These are phyloP conservation scores for Trichophyton benhamiae DNA, from an alignment of 2,329 filamentous ascomycete species.

Conservation along the genomic window DNA sequence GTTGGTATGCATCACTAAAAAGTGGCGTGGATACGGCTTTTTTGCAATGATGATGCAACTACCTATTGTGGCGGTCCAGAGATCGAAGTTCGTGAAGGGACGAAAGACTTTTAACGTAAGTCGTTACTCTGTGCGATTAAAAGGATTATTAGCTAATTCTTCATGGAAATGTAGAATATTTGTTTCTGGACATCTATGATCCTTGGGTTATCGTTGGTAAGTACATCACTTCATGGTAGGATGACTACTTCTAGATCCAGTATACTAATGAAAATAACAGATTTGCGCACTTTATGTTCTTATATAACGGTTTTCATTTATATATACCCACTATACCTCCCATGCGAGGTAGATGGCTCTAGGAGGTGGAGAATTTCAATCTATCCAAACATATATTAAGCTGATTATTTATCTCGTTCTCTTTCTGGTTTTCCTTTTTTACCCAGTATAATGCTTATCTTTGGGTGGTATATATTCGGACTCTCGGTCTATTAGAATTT, in stretches of 20 bases:
- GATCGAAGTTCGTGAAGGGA: slow-evolving; percentile 61
- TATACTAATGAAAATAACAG: slow-evolving; percentile 21
- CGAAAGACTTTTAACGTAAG: slow-evolving; percentile 61
- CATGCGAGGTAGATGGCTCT: background rate
- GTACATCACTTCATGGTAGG: slow-evolving; percentile 12
- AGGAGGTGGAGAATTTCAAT: background rate
- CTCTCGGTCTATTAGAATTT: too few species aligned
- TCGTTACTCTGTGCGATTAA: slow-evolving; percentile 5
- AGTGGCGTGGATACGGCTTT: slow-evolving; percentile 87
- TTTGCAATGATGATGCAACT: slow-evolving; percentile 92
- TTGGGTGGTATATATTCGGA: too few species aligned
- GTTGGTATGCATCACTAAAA: slow-evolving; percentile 97
- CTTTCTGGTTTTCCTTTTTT: too few species aligned
- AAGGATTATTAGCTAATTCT: background rate
- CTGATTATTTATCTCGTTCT: too few species aligned
- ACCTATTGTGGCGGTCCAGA: slow-evolving; percentile 84
- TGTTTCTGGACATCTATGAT: slow-evolving; percentile 92
- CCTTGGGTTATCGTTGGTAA: slow-evolving; percentile 64
- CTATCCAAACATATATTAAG: too few species aligned
- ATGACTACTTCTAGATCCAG: background rate
- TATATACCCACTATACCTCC: background rate
- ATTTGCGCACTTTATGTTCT: slow-evolving; percentile 51
- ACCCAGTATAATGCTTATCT: too few species aligned
- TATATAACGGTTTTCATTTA: slow-evolving; percentile 24
- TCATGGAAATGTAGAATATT: slow-evolving; percentile 45